Base-by-base conservation (phyloP, 306 rosid genomes). In the Abrus pulchellus region DNA sequence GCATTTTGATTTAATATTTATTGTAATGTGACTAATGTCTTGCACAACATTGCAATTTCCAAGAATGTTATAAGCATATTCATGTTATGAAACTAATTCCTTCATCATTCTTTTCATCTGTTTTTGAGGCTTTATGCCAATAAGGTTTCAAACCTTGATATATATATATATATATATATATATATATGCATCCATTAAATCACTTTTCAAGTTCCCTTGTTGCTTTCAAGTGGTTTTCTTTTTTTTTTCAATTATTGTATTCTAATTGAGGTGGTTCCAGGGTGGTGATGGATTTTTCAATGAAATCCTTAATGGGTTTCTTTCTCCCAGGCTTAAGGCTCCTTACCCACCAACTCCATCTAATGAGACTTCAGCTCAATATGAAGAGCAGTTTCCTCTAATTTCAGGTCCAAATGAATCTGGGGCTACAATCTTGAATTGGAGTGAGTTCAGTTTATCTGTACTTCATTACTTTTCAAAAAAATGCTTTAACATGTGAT, bases 241-340 rank as follows among this genome's bases (percentile, higher is more conserved):
- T 59, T 59, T 48, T 69, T 55, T 68, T 52, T 66, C 63, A 78
- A 41, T 72, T 70, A 48, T 56, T 68, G 20, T 77, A 48, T 89
- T 77, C 81, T 79, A 80, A 80, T 80, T 60, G 70, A 67, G 84
- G 41, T 82, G 83, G 27, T 85, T 83, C 71, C 90, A 93, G 99
- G 99, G 99, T 66, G 99, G 99, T 84, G 99, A 94, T 84, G 97
- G 99, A 47, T 90, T 94, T 82, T 94, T 94, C 93, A 94, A 94
- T 79, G 99, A 94, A 90, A 91, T 94, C 89, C 97, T 94, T 32
- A 94, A 94, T 81, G 99, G 99, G 44, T 91, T 93, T 86, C 97
- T 94, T 83, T 85, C 89, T 73, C 87, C 97, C 79, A 87, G 97
- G 89, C 92, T 90, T 84, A 90, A 87, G 81, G 88, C 97, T 76